These are phyloP conservation scores for Eruca vesicaria DNA, from an alignment of 441 rosid species.

Conservation along the genomic window DNA sequence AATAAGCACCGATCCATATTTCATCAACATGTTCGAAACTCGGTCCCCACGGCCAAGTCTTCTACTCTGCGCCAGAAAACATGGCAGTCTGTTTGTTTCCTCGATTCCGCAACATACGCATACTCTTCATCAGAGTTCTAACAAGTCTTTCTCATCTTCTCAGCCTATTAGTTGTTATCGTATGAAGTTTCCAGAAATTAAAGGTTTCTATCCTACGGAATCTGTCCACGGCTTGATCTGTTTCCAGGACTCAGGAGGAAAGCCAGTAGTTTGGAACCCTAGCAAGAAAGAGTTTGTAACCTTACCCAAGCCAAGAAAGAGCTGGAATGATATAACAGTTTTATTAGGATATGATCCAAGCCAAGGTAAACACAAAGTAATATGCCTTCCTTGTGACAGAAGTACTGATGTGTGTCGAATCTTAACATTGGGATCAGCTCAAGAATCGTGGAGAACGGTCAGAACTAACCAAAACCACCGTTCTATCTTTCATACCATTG, in stretches of 20 bases:
- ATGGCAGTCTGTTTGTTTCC: background rate
- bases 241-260: background rate
- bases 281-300: background rate
- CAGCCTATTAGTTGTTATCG: background rate
- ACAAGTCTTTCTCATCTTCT: background rate
- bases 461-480: background rate
- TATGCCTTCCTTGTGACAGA: background rate
- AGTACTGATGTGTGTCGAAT: background rate
- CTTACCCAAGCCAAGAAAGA: background rate
- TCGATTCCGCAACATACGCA: background rate
- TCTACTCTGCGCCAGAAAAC: background rate
- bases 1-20: background rate
- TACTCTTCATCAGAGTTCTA: background rate
- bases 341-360: background rate
- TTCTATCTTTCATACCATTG: background rate
- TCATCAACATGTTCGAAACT: background rate
- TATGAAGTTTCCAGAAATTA: background rate
- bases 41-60: background rate
- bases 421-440: conserved; percentile 8
- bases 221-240: conserved; percentile 26
- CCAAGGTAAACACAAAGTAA: background rate
- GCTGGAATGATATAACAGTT: background rate
- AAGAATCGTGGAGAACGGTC: conserved; percentile 16
- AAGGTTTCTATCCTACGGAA: background rate
- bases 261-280: conserved; percentile 4